These are phyloP conservation scores for Canna indica DNA, from an alignment of 176 grass and related monocot genomes.

Conservation along the genomic window DNA sequence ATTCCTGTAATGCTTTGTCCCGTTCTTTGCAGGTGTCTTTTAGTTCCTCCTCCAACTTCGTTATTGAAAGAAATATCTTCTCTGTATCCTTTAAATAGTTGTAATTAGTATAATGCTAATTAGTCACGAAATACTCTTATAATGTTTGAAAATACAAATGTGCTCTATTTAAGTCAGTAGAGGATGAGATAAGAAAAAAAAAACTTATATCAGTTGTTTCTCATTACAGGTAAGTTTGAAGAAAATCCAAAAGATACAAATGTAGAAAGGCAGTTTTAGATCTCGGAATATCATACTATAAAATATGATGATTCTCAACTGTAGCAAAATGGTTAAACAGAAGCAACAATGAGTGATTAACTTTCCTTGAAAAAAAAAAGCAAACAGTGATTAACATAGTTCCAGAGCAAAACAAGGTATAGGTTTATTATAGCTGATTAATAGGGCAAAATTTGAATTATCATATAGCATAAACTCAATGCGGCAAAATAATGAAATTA, in stretches of 20 bases:
- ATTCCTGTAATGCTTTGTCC: conserved; percentile 77
- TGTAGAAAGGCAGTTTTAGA: not conserved
- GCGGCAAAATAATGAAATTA: too few species aligned
- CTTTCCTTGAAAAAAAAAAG: too few species aligned
- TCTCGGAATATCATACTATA: not conserved
- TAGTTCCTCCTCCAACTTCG: conserved; percentile 43
- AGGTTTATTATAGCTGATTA: too few species aligned
- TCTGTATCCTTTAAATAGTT: conserved; percentile 62
- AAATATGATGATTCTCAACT: too few species aligned
- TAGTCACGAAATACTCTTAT: conserved; percentile 21
- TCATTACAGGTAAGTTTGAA: not conserved
- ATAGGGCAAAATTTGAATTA: too few species aligned
- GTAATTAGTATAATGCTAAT: conserved; percentile 37
- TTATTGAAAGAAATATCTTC: conserved; percentile 41
- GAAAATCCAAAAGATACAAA: not conserved
- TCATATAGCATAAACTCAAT: too few species aligned
- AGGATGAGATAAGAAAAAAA: not conserved
- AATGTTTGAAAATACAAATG: conserved; percentile 7
- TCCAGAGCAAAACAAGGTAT: too few species aligned
- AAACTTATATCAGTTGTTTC: too few species aligned
- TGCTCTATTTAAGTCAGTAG: not conserved
- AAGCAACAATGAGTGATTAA: too few species aligned
- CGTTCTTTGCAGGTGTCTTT: conserved; percentile 42
- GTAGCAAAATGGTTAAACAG: too few species aligned
- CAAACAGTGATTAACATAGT: too few species aligned